phyloP scores from a whole-genome alignment of 768 basidiomycete genomes.

The Lepiota subincarnata region DNA sequence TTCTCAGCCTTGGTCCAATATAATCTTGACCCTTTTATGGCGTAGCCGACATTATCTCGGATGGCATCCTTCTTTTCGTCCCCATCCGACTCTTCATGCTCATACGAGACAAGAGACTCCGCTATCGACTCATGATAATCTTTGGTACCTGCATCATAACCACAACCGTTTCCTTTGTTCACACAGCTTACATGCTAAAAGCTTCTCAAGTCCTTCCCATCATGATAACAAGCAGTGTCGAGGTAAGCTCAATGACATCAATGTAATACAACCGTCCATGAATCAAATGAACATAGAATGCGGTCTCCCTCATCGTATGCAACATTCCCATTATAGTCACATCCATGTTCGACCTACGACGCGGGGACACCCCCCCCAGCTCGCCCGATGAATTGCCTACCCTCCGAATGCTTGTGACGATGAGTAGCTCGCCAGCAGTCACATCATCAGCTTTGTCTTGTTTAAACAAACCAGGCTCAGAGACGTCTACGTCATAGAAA shows the following conservation, averaged over 20 bases:
- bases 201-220: conserved; percentile 24
- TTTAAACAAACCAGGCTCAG: too few relatives aligned
- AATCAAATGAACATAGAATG: conserved; percentile 19
- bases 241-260: conserved; percentile 25
- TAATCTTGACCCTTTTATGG: background rate
- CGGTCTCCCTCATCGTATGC: conserved; percentile 33
- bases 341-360: conserved; percentile 10
- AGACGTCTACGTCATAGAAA: background rate
- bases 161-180: conserved; percentile 44
- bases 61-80: conserved; percentile 38
- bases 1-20: conserved; percentile 19
- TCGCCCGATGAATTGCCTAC: background rate
- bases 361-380: background rate
- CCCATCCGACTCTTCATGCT: conserved; percentile 41
- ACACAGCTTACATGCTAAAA: conserved; percentile 38
- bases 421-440: background rate
- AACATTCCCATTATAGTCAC: conserved; percentile 36
- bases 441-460: too few relatives aligned
- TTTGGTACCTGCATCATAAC: conserved; percentile 54
- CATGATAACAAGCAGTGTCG: conserved; percentile 37
- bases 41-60: conserved; percentile 44
- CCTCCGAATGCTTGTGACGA: background rate
- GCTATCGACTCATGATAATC: conserved; percentile 39
- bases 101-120: conserved; percentile 34
- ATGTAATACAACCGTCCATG: background rate